Evolutionary conservation across 1,284 basidiomycete species (phyloP).

Genomic region (Mycosarcoma maydis): DNA sequence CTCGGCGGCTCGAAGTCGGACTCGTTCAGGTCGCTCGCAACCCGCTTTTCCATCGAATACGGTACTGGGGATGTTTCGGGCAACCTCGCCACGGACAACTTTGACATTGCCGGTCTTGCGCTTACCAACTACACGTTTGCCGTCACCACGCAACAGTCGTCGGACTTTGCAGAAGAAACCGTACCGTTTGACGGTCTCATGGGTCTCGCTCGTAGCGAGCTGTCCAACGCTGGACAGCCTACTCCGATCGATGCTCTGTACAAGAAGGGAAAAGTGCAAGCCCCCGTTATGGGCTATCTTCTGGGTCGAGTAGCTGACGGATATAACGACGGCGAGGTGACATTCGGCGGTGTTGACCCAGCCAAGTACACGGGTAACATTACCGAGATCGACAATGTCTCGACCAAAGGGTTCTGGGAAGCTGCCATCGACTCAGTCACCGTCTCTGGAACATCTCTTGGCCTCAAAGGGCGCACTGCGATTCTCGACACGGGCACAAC

Average conservation of each 20-base stretch:
- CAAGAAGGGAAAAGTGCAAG: conserved; percentile 72
- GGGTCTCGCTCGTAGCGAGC: conserved; percentile 71
- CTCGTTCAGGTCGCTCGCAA: conserved; percentile 72
- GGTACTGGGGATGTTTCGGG: conserved; percentile 77
- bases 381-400: conserved; percentile 64
- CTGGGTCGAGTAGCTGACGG: conserved; percentile 76
- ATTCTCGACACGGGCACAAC: conserved; percentile 68
- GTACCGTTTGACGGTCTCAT: conserved; percentile 81
- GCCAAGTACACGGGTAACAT: conserved; percentile 70
- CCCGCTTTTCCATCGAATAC: conserved; percentile 78
- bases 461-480: conserved; percentile 70
- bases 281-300: conserved; percentile 82
- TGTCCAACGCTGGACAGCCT: conserved; percentile 74
- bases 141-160: conserved; percentile 74
- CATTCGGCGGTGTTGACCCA: conserved; percentile 81
- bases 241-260: conserved; percentile 82
- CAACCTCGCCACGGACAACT: conserved; percentile 75
- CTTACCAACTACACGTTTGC: conserved; percentile 78
- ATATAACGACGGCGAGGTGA: conserved; percentile 79
- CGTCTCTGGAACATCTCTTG: conserved; percentile 72
- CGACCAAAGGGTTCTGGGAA: conserved; percentile 78
- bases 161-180: conserved; percentile 71
- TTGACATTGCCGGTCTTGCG: conserved; percentile 76
- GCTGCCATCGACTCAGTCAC: conserved; percentile 73
- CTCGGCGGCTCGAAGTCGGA: conserved; percentile 76